Percentiles rank a stretch among this genome's conserved stretches.
Conservation (phyloP, 2,329 filamentous ascomycete genomes). For the Hortaea sp. region DNA sequence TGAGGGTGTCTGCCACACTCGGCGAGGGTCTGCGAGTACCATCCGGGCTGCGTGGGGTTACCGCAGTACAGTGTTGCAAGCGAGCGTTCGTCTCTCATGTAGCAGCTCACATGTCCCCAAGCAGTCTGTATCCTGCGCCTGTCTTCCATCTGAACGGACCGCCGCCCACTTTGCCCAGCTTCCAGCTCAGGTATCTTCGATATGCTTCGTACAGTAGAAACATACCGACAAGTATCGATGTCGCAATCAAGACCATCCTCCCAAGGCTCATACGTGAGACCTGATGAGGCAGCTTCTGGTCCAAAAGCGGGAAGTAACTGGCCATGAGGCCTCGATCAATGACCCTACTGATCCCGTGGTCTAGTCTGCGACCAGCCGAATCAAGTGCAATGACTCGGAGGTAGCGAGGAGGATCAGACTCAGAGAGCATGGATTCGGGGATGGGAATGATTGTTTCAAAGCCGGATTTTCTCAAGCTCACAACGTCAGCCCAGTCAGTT, state of each 20-base stretch:
- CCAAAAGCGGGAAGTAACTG: conserved; percentile 8
- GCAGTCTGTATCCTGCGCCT: conserved; percentile 11
- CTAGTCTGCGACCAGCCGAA: conserved; percentile 11
- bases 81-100: no score
- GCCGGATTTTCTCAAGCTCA: conserved; percentile 13
- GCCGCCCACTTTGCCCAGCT: conserved; percentile 8
- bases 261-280: conserved; percentile 7
- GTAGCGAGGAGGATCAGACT: conserved; percentile 9
- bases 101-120: conserved; percentile 13
- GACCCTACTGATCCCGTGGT: conserved; percentile 12
- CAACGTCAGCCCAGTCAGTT: conserved; percentile 13
- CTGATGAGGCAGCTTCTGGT: conserved; percentile 2
- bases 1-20: no score
- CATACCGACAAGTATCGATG: conserved; percentile 8
- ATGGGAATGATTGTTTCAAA: conserved; percentile 31
- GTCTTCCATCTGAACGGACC: conserved; percentile 17
- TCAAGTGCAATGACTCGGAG: conserved; percentile 21
- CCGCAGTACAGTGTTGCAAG: no score
- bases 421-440: conserved; percentile 5
- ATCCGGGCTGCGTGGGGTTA: no score
- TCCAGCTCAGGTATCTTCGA: conserved; percentile 17
- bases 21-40: no score
- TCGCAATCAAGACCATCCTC: conserved; percentile 12
- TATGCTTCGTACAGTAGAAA: conserved; percentile 18
- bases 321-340: conserved; percentile 15